Conservation (phyloP, 129 eudicot genomes). For the Flaveria brownii region DNA sequence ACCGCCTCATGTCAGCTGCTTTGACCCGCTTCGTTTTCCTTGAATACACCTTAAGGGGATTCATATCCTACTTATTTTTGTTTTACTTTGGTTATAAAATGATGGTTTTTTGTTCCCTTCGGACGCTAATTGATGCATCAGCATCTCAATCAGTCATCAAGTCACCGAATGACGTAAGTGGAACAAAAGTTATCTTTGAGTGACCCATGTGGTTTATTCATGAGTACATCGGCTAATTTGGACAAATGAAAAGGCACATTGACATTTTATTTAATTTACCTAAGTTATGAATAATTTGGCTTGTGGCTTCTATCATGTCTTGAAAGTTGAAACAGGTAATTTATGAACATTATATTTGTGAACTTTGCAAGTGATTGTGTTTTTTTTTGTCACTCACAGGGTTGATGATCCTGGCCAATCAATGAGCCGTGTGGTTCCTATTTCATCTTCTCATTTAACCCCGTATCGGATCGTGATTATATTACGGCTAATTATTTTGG, state of each 20-base stretch:
- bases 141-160: background rate
- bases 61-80: background rate
- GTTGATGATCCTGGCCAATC: slow-evolving; percentile 67
- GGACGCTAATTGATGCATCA: background rate
- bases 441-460: slow-evolving; percentile 62
- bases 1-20: too few relatives aligned
- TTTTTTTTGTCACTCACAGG: slow-evolving; percentile 37
- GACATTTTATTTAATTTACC: too few relatives aligned
- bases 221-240: too few relatives aligned
- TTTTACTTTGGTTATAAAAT: background rate
- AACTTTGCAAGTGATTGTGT: slow-evolving; percentile 44
- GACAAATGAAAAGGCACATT: too few relatives aligned
- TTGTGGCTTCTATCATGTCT: background rate
- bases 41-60: too few relatives aligned
- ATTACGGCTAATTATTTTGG: slow-evolving; percentile 61
- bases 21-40: too few relatives aligned
- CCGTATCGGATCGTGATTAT: slow-evolving; percentile 71
- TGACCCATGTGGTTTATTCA: too few relatives aligned
- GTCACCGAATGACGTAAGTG: too few relatives aligned
- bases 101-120: too few relatives aligned
- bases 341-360: slow-evolving; percentile 3
- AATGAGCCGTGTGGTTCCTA: slow-evolving; percentile 66
- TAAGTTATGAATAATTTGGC: background rate
- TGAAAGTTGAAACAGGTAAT: background rate
- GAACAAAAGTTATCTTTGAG: too few relatives aligned